Percentiles rank a stretch among this genome's conserved stretches.
phyloP scores from a whole-genome alignment of 345 rosid species.

The Barbarea vulgaris region DNA sequence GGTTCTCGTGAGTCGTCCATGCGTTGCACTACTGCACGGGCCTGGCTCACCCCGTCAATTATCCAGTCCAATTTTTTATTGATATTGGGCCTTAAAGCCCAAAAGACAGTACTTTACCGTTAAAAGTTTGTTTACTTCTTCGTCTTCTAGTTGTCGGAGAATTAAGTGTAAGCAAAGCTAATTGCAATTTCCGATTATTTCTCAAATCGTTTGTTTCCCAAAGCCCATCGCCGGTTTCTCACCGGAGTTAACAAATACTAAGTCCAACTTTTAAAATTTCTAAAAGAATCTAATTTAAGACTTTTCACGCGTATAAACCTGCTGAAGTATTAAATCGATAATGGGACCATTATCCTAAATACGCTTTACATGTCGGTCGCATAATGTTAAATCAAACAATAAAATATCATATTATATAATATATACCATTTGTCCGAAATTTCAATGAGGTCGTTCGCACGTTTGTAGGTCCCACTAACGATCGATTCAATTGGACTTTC shows the following conservation, averaged over 20 bases:
- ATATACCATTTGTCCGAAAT: neutral
- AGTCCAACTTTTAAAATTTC: too few species aligned
- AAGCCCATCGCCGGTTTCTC: conserved; percentile 31
- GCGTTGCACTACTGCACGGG: conserved; percentile 37
- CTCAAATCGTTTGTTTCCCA: conserved; percentile 29
- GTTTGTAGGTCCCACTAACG: conserved; percentile 14
- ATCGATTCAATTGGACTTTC: neutral
- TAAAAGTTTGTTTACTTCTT: neutral
- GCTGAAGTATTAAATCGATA: neutral
- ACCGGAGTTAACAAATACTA: neutral
- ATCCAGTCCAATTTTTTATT: neutral
- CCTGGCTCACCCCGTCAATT: conserved; percentile 24
- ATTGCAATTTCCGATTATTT: conserved; percentile 40
- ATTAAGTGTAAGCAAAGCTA: too few species aligned
- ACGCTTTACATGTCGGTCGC: neutral
- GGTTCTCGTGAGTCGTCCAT: conserved; percentile 11
- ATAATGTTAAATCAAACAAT: neutral
- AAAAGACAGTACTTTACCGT: neutral
- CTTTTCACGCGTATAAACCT: too few species aligned
- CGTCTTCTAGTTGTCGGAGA: neutral
- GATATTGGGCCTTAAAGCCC: neutral
- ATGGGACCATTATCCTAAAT: neutral
- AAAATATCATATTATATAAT: neutral
- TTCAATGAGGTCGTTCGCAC: conserved; percentile 2
- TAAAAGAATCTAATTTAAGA: too few species aligned